Evolutionary conservation across 768 basidiomycete species (phyloP).

Genomic region (Suillus luteus): DNA sequence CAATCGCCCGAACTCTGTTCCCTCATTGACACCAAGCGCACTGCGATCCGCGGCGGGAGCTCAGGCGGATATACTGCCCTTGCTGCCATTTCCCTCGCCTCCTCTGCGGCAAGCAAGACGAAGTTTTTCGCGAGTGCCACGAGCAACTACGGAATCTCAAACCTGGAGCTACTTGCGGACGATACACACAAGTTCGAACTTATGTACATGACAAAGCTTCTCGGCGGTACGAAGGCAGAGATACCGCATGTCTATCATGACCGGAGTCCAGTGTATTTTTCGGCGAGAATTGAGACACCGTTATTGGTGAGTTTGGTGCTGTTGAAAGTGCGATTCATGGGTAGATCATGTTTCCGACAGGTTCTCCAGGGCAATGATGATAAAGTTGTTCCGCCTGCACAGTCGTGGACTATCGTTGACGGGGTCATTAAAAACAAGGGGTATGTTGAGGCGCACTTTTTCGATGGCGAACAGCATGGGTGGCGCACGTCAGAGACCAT

Average conservation of each 20-base stretch:
- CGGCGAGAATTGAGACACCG: conserved; percentile 60
- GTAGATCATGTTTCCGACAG: conserved; percentile 36
- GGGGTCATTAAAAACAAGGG: conserved; percentile 2
- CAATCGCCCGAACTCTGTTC: conserved; percentile 40
- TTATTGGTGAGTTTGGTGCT: conserved; percentile 51
- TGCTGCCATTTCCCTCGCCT: conserved; percentile 41
- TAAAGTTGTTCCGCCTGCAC: conserved; percentile 65
- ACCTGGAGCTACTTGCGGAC: conserved; percentile 54
- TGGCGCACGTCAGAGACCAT: conserved; percentile 39
- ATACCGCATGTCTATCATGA: conserved; percentile 59
- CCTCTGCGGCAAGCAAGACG: conserved; percentile 61
- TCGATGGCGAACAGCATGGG: conserved; percentile 48
- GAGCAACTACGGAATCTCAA: conserved; percentile 69
- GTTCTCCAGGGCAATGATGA: conserved; percentile 70
- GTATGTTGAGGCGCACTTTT: conserved; percentile 39
- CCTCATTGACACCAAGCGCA: conserved; percentile 63
- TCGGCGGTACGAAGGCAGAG: conserved; percentile 59
- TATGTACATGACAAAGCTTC: conserved; percentile 55
- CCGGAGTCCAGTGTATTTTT: conserved; percentile 65
- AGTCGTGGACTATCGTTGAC: conserved; percentile 38
- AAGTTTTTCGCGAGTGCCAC: conserved; percentile 62
- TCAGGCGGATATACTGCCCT: conserved; percentile 76
- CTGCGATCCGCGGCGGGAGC: conserved; percentile 71
- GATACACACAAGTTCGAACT: conserved; percentile 77
- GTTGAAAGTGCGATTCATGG: conserved; percentile 34